Base-by-base conservation (phyloP, 179 eudicot species). In the Heliamphora pulchella region DNA sequence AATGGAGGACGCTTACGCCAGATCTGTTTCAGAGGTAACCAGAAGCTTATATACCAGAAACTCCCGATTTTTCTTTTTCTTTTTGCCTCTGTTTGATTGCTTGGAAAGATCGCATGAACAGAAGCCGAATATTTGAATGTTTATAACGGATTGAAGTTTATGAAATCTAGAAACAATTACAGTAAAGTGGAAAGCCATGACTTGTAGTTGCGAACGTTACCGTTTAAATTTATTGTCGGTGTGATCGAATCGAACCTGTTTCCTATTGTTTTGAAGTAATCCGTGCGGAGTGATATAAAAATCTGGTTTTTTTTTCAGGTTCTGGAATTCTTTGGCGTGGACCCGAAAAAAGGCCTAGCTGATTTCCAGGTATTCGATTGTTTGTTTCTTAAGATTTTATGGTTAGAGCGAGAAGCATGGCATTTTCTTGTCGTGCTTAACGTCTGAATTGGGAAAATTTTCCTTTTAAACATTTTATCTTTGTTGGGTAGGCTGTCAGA, bases 1-100 rank as follows among this genome's bases (percentile, higher is more conserved):
- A 43, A 94, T 94, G 98, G 97, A 94, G 79, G 96, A 94, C 83
- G 98, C 98, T 5, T 94, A 85, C 69, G 91, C 96, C 59, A 89
- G 96, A 94, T 91, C 97, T 77, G 89, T 84, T 14, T 41, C 86
- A 15, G 97, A 94, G 96, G 98, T 94, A 81, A 73, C n/a, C 22
- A 0, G 9, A 3, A 44, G 5, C 76, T 11, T 72, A 10, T n/a
- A 78, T 20, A 39, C 51, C 3, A 15, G 2, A 47, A 47, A 15
- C 41, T 44, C 8, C 31, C n/a, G 51, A 11, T 2, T 48, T 15
- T 48, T 50, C 17, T 50, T 9, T 17, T 6, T 7, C 8, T 18
- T 71, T 18, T 71, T 14, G 72, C 3, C 17, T 71, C 22, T 48
- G 74, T 5, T 68, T 66, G 8, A 48, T 46, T 47, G 15, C 0